Evolutionary conservation across 306 rosid species (phyloP), one percentile per base, ranked within the genome.

Genomic region (Rosa lucieae): DNA sequence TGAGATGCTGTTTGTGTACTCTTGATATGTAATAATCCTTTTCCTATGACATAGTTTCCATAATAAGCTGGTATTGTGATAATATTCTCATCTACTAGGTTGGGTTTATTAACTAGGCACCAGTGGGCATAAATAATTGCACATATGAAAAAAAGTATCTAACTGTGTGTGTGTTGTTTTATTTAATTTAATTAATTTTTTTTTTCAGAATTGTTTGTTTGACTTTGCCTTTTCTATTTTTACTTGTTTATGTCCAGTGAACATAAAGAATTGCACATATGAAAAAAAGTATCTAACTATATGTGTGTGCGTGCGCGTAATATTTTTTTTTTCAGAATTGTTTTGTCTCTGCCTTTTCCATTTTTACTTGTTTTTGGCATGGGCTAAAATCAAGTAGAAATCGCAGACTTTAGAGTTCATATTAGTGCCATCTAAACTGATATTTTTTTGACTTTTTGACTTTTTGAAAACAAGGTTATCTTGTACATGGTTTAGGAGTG

Each of bases 1-100:
- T 2, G 80, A 32, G 66, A 74, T 77, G 77, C 39, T 79, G 44
- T 75, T 56, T 43, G 21, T 76, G 55, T 78, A 26, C 42, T 67
- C 37, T 17, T 58, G 23, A 65, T 43, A 20, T 46, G 20, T 18
- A 7, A 21, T 42, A 18, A 10, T 59, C 55, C 56, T 23, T 29
- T 77, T 35, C n/a, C 17, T 56, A 15, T 23, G 56, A 8, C 29
- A 43, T 42, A 17, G 18, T 40, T 62, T 53, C 14, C 53, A 51
- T 42, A 42, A 65, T 72, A 21, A 39, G 17, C 18, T 75, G 58
- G 12, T 53, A 52, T 63, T 44, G 10, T 32, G 47, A 47, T 58
- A 20, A 44, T 62, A 11, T 62, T 43, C 69, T 56, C 67, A 55
- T n/a, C 39, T 13, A 40, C 17, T 12, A 26, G 53, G 53, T 55